Evolutionary conservation across 345 rosid species (phyloP), one percentile per base, ranked within the genome.

Genomic region (Hevea brasiliensis): DNA sequence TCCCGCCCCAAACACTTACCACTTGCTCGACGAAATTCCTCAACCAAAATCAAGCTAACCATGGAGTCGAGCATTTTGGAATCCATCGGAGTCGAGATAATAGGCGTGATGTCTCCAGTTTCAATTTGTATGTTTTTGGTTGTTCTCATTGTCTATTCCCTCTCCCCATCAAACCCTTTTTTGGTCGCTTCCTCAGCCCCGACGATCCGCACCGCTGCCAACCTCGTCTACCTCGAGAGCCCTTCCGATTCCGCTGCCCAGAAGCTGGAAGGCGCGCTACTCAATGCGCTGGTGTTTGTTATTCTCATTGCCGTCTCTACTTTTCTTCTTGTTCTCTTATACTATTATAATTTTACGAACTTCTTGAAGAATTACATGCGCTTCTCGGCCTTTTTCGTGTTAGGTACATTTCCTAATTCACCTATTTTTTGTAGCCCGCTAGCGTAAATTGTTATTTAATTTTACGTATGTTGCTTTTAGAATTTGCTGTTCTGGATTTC

Each of bases 331-430:
- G 94, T 92, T 68, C 83, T 87, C 76, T 85, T 95, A 74, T 95
- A 92, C 85, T 95, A 95, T 87, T 95, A 89, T 81, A 90, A 95
- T 72, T 95, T 86, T 81, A 94, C 96, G 65, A 85, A 84, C 68
- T 95, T 92, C 86, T 84, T 95, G 84, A 95, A 95, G 89, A 86
- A 92, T 68, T 95, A 95, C 85, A 87, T 90, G 94, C 92, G 94
- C 68, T 95, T 95, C 89, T 95, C 99, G 26, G 88, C 94, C 56
- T 95, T 95, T 75, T 85, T 89, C 76, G 93, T 91, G 29, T 74
- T 95, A 1, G 96, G 97, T 91, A 71, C 26, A 26, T 63, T 35
- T 14, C 21, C 27, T 50, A 3, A 12, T 35, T 8, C 42, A 5
- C 6, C 40, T 11, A 20, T 37, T 53, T 6, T 29, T 63, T 14